Percentiles rank a stretch among this genome's conserved stretches.
Evolutionary conservation across 192 early-diverging fungal species (phyloP).

Genomic region (Coemansia sp.): DNA sequence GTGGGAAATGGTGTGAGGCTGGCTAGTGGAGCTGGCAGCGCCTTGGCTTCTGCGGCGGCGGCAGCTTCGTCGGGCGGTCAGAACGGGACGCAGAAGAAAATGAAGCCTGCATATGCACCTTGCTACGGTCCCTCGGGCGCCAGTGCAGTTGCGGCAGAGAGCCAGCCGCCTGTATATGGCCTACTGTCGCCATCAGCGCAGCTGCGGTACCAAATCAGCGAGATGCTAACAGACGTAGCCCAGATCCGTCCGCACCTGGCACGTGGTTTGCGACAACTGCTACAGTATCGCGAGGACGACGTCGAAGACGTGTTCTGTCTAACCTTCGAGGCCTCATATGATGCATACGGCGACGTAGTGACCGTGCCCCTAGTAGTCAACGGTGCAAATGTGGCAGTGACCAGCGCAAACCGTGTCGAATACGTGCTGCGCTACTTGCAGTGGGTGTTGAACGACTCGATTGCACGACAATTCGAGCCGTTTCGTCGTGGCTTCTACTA

Average conservation of each 20-base stretch:
- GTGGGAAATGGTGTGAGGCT: neutral
- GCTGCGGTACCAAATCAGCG: conserved; percentile 55
- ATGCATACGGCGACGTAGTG: conserved; percentile 66
- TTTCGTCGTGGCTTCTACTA: conserved; percentile 86
- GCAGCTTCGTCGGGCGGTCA: neutral
- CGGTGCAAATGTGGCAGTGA: conserved; percentile 63
- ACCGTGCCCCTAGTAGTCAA: conserved; percentile 65
- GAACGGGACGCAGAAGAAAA: neutral
- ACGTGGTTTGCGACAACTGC: conserved; percentile 77
- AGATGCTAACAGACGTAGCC: conserved; percentile 75
- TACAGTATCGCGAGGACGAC: conserved; percentile 79
- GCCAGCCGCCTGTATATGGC: conserved; percentile 33
- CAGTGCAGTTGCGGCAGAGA: conserved; percentile 10
- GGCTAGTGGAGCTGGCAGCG: neutral
- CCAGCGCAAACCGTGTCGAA: conserved; percentile 64
- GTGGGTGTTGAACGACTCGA: conserved; percentile 74
- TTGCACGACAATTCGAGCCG: conserved; percentile 74
- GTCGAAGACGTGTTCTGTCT: conserved; percentile 83
- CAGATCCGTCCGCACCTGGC: conserved; percentile 73
- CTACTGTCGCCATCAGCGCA: conserved; percentile 43
- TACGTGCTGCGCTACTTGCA: conserved; percentile 84
- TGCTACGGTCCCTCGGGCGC: conserved; percentile 9
- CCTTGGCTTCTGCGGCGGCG: neutral
- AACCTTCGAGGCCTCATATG: conserved; percentile 72
- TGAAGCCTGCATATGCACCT: conserved; percentile 7